Evolutionary conservation across 139 green algal genomes (phyloP).

Genomic region (Chlamydomonas sp.): DNA sequence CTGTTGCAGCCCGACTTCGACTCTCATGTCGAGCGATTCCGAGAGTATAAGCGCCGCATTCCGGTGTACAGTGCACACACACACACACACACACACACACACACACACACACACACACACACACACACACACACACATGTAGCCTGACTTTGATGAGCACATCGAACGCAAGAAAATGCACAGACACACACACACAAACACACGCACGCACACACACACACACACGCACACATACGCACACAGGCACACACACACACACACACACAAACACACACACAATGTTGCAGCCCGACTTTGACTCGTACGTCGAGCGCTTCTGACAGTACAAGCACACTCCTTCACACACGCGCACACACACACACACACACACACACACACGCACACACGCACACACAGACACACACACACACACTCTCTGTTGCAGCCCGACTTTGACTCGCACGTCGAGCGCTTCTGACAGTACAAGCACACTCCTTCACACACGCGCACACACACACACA

Average conservation of each 20-base stretch:
- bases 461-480: too few species aligned
- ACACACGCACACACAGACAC: neutral
- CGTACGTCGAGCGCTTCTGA: too few species aligned
- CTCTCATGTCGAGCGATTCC: neutral
- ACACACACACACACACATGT: too few species aligned
- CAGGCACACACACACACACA: neutral
- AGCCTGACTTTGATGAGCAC: neutral
- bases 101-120: too few species aligned
- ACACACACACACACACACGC: too few species aligned
- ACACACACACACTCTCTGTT: neutral
- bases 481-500: neutral
- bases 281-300: neutral
- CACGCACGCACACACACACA: neutral
- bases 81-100: too few species aligned
- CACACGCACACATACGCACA: neutral
- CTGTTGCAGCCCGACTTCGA: conserved; percentile 2
- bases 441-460: neutral
- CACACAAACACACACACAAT: too few species aligned
- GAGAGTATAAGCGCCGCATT: neutral
- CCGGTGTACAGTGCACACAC: conserved; percentile 9
- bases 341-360: too few species aligned
- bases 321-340: too few species aligned
- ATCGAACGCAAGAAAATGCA: neutral
- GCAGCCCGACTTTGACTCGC: neutral
- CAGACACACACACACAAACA: conserved; percentile 3